Evolutionary conservation across 441 rosid genomes (phyloP).

Genomic region (Populus hybrid): DNA sequence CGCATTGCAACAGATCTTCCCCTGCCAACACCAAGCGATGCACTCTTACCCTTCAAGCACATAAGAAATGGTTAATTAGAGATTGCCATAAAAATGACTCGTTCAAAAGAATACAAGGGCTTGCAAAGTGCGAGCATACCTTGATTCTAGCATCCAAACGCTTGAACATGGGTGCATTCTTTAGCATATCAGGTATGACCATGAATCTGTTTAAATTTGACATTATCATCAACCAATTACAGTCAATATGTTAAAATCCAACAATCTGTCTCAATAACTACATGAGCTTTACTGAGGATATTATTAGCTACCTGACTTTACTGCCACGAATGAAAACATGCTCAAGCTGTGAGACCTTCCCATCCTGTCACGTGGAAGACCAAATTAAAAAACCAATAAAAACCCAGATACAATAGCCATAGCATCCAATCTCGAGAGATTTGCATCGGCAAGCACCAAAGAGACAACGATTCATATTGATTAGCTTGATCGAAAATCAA

Average conservation of each 20-base stretch:
- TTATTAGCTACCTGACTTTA: slow-evolving; percentile 76
- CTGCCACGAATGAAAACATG: slow-evolving; percentile 96
- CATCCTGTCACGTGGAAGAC: slow-evolving; percentile 56
- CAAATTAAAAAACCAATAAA: slow-evolving; percentile 2
- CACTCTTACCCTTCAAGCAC: slow-evolving; percentile 83
- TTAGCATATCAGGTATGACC: slow-evolving; percentile 99
- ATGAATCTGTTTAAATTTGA: slow-evolving; percentile 60
- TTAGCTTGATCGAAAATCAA: not conserved
- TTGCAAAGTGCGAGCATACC: slow-evolving; percentile 32
- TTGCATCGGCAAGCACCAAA: not conserved
- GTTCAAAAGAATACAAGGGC: not conserved
- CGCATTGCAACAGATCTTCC: slow-evolving; percentile 98
- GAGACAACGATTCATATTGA: not conserved
- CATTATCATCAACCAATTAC: not conserved
- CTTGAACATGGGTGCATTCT: slow-evolving; percentile 98
- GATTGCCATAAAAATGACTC: not conserved
- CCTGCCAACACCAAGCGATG: slow-evolving; percentile 95
- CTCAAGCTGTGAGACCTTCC: slow-evolving; percentile 95
- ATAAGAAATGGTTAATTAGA: slow-evolving; percentile 8
- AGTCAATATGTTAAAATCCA: not conserved
- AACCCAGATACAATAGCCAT: not conserved
- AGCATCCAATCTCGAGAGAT: not conserved
- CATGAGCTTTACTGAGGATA: not conserved
- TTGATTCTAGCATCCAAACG: slow-evolving; percentile 95
- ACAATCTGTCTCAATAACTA: not conserved